Evolutionary conservation across 495 filamentous ascomycete species (phyloP).

Genomic region (Penicillium soppii): DNA sequence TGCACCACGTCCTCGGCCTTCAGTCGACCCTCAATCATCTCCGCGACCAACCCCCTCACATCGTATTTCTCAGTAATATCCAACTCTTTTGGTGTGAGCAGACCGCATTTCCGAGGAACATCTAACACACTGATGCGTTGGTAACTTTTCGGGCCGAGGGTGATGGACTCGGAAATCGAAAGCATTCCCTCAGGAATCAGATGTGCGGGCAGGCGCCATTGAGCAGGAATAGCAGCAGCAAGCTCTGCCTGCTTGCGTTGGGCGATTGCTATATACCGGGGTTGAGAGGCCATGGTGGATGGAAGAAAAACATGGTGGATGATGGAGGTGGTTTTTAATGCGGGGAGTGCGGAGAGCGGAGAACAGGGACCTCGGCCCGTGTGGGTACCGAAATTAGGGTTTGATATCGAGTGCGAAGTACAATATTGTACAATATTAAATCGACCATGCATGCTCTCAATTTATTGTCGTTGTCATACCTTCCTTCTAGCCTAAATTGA

Average conservation of each 20-base stretch:
- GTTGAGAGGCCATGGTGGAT: slow-evolving; percentile 17
- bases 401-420: not conserved
- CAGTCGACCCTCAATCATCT: slow-evolving; percentile 45
- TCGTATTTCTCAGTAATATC: slow-evolving; percentile 59
- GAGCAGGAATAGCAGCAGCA: slow-evolving; percentile 42
- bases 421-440: too few species aligned
- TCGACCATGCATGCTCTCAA: too few species aligned
- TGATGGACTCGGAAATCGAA: slow-evolving; percentile 41
- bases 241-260: slow-evolving; percentile 47
- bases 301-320: not conserved
- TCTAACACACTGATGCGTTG: slow-evolving; percentile 39
- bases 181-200: slow-evolving; percentile 40
- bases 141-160: slow-evolving; percentile 32
- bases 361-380: slow-evolving; percentile 2
- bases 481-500: too few species aligned
- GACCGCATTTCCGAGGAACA: slow-evolving; percentile 47
- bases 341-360: slow-evolving; percentile 3
- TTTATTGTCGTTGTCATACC: too few species aligned
- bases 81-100: slow-evolving; percentile 54
- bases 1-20: slow-evolving; percentile 54
- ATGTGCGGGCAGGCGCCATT: slow-evolving; percentile 43
- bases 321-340: slow-evolving; percentile 1
- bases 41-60: slow-evolving; percentile 47
- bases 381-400: not conserved
- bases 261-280: slow-evolving; percentile 33